Conservation (phyloP, 2,329 filamentous ascomycete genomes). For the Cladorrhinum sp. region DNA sequence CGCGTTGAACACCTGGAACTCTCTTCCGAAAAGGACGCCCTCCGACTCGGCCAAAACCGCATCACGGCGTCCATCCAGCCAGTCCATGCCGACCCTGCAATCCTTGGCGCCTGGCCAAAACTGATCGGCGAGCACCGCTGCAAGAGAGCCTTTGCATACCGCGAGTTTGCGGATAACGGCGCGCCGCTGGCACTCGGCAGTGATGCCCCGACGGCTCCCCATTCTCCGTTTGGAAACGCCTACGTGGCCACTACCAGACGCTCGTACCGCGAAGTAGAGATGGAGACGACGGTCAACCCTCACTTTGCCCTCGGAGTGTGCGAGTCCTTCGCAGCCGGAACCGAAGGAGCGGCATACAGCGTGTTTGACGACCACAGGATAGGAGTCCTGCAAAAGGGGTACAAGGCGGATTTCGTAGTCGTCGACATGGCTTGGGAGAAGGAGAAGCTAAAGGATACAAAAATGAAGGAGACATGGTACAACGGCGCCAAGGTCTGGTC, state of each 20-base stretch:
- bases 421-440: slow-evolving; percentile 50
- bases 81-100: slow-evolving; percentile 59
- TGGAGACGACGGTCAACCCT: slow-evolving; percentile 46
- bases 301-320: slow-evolving; percentile 52
- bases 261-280: slow-evolving; percentile 48
- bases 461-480: slow-evolving; percentile 53
- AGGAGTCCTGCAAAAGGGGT: slow-evolving; percentile 51
- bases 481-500: slow-evolving; percentile 43
- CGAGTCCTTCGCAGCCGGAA: slow-evolving; percentile 53
- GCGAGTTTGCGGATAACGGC: slow-evolving; percentile 55
- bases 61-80: slow-evolving; percentile 60
- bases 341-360: slow-evolving; percentile 54
- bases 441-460: slow-evolving; percentile 44
- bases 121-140: slow-evolving; percentile 54
- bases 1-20: slow-evolving; percentile 66
- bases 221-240: slow-evolving; percentile 52
- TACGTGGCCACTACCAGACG: slow-evolving; percentile 58
- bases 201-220: slow-evolving; percentile 59
- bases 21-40: slow-evolving; percentile 52
- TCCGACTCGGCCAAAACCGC: slow-evolving; percentile 53
- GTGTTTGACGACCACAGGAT: slow-evolving; percentile 55
- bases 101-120: slow-evolving; percentile 58
- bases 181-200: slow-evolving; percentile 56
- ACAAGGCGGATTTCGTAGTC: slow-evolving; percentile 57
- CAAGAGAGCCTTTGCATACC: slow-evolving; percentile 60